phyloP scores from a whole-genome alignment of 805 yeast species.

The Soucietia sequanensis region DNA sequence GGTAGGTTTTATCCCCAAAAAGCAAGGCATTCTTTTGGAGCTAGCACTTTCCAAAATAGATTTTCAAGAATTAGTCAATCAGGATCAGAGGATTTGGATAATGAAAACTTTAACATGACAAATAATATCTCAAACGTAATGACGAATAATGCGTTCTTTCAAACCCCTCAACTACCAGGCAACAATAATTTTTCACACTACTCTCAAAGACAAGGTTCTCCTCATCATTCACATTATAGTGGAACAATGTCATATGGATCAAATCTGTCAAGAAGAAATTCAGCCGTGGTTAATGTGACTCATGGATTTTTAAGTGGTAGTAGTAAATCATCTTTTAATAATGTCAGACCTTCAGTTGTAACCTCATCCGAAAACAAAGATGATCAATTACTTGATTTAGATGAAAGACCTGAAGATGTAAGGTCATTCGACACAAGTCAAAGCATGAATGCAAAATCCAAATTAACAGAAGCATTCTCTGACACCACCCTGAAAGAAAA shows the following conservation, averaged over 20 bases:
- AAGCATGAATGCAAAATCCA: conserved; percentile 14
- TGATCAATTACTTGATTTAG: conserved; percentile 12
- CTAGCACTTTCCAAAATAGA: conserved; percentile 1
- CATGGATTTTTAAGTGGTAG: conserved; percentile 11
- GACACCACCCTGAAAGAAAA: too few species aligned
- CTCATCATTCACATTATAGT: too few species aligned
- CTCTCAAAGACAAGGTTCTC: too few species aligned
- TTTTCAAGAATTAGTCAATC: background rate
- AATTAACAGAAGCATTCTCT: conserved; percentile 24
- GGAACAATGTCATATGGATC: conserved; percentile 13
- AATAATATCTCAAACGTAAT: conserved; percentile 9
- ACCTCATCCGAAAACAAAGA: too few species aligned
- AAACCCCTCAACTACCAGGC: background rate
- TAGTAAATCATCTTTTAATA: conserved; percentile 2
- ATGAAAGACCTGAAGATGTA: conserved; percentile 13
- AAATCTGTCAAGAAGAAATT: conserved; percentile 17
- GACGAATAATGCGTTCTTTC: background rate
- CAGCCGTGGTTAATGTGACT: conserved; percentile 16
- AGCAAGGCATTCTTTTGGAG: conserved; percentile 1
- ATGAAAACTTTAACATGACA: conserved; percentile 29
- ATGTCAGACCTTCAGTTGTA: background rate
- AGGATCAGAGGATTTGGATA: conserved; percentile 28
- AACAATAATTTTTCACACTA: too few species aligned
- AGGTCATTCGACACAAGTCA: conserved; percentile 3
- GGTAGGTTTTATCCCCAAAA: background rate